Conservation (phyloP, 2,329 filamentous ascomycete genomes). For the Hypoxylon sp. region DNA sequence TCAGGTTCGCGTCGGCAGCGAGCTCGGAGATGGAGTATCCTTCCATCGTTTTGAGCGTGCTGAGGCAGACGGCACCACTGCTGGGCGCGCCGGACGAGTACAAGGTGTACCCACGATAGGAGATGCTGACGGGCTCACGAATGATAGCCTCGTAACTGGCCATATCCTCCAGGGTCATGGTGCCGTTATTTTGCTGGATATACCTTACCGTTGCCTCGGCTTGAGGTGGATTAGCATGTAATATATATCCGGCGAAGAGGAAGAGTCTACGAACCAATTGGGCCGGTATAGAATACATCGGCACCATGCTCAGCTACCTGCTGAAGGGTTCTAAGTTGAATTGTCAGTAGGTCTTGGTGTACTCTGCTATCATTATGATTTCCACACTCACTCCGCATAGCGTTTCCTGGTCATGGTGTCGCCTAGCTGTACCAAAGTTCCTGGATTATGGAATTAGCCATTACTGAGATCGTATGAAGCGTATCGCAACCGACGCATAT, state of each 20-base stretch:
- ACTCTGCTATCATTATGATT: constrained; percentile 50
- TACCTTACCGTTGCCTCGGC: constrained; percentile 80
- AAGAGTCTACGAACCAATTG: constrained; percentile 63
- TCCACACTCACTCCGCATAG: constrained; percentile 68
- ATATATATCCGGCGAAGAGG: neutral
- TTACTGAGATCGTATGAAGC: neutral
- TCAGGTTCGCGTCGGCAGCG: constrained; percentile 68
- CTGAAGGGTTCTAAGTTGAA: constrained; percentile 71
- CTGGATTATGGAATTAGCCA: constrained; percentile 30
- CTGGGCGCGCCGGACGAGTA: constrained; percentile 79
- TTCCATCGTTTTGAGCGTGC: constrained; percentile 85
- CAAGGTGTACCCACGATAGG: constrained; percentile 79
- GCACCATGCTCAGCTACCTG: constrained; percentile 79
- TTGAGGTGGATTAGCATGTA: constrained; percentile 53
- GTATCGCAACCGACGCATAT: neutral
- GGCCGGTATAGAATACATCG: constrained; percentile 79
- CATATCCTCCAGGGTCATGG: constrained; percentile 66
- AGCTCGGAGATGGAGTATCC: constrained; percentile 74
- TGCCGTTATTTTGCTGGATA: constrained; percentile 79
- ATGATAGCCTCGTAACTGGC: constrained; percentile 76
- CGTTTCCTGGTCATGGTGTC: constrained; percentile 84
- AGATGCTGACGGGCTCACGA: constrained; percentile 71
- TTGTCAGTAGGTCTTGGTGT: constrained; percentile 18
- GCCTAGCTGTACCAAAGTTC: constrained; percentile 76
- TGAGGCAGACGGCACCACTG: constrained; percentile 81